These are phyloP conservation scores for Persicaria maculosa DNA, from an alignment of 148 eudicot species.

Conservation along the genomic window DNA sequence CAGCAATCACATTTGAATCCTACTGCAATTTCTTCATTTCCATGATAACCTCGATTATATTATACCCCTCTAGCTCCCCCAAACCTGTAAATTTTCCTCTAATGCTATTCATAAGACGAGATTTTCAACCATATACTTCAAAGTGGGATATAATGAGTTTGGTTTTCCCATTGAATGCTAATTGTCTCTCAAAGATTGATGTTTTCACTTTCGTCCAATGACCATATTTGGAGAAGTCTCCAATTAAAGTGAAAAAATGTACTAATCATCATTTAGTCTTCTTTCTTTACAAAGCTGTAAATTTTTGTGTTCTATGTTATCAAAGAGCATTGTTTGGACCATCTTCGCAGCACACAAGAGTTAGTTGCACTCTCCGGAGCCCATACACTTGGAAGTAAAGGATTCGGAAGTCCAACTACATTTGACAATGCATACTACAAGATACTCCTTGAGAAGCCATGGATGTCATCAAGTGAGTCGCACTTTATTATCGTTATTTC, in stretches of 20 bases:
- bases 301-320: not conserved
- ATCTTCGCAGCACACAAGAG: conserved; percentile 59
- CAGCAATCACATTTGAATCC: no score
- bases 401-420: conserved; percentile 71
- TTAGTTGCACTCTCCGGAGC: conserved; percentile 94
- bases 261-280: not conserved
- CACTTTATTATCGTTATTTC: not conserved
- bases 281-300: not conserved
- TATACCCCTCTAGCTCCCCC: not conserved
- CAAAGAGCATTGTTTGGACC: not conserved
- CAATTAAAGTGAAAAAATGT: not conserved
- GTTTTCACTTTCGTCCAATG: no score
- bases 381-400: conserved; percentile 90
- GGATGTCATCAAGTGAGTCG: conserved; percentile 68
- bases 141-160: no score
- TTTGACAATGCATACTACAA: conserved; percentile 92
- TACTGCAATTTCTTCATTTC: not conserved
- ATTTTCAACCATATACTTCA: no score
- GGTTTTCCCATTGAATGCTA: no score
- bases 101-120: no score
- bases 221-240: not conserved
- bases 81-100: not conserved
- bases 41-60: not conserved
- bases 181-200: no score
- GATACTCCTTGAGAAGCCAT: conserved; percentile 75